Base-by-base conservation (phyloP, 805 yeast genomes). In the Wickerhamomyces chaumierensis region DNA sequence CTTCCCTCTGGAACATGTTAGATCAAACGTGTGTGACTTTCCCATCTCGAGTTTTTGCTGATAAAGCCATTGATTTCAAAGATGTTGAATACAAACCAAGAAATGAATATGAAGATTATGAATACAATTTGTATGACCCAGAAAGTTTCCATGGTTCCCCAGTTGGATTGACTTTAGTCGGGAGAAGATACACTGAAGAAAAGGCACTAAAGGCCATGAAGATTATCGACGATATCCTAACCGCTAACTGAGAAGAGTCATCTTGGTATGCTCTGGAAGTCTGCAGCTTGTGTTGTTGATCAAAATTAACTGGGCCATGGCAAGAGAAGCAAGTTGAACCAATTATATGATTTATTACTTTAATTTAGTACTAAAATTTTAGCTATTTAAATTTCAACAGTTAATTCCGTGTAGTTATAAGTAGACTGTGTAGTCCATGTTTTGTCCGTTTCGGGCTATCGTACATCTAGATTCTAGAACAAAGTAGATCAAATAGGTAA, bases 21-120 rank as follows among this genome's bases (percentile, higher is more conserved):
- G 94, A 83, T 56, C 66, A 74, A 51, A 87, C 94, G 33, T 73
- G 78, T 31, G 71, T 78, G 43, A 66, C 69, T 2, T 63, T 75
- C 60, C 86, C 81, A 49, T 69, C 83, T 5, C 79, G 48, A 5
- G 16, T 48, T 19, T 39, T 38, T 29, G 52, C 46, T 9, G 77
- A 77, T 49, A 47, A 62, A 23, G 42, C 44, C 6, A 43, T 68
- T 31, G 87, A 79, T 53, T 47, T 57, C 31, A 69, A 71, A 62
- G 75, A 64, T 34, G 42, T 34, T 28, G 11, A 28, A 2, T 51
- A 43, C 31, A 20, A 36, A 4, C 42, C 54, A 39, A 40, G 57
- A 36, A 52, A 47, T 35, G 36, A 39, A 15, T 40, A 41, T 34
- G 57, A 53, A 37, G 72, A 71, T 60, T 66, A 36, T 33, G 56